Evolutionary conservation across 805 yeast species (phyloP), one percentile per base, ranked within the genome.

Genomic region (Yueomyces sp.): DNA sequence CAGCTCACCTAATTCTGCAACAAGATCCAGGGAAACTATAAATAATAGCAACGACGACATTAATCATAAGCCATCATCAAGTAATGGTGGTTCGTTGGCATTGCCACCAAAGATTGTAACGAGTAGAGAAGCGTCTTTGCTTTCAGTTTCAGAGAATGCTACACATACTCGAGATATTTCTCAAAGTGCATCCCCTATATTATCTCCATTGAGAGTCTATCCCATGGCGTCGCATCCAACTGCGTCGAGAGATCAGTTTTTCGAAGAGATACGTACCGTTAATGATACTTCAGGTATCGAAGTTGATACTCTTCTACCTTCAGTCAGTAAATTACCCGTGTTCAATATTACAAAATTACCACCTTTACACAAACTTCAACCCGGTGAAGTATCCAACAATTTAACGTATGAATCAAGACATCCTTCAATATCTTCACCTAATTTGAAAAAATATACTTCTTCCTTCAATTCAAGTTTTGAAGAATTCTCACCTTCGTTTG

Each of bases 391-490:
- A 9, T 11, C 37, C 8, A 31, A 31, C 11, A 31, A 11, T 31
- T 8, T 11, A 8, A 7, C n/a, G 5, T 34, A 9, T 2, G 37
- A 34, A 34, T 34, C 37, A 11, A 5, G 6, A 9, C 5, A 9
- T 11, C 8, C 6, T 11, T 34, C 37, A 11, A 11, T 19, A 34
- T 58, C 62, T 2, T 57, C 58, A 5, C 51, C 45, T 32, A 51
- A 54, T 42, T 48, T 48, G 28, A 57, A 57, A 40, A 56, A 53
- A 40, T 60, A 59, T 40, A 51, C 59, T 4, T 57, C 61, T 37
- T 60, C 65, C 6, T 60, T 60, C 47, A 60, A 60, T 43, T 57
- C 65, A 8, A 58, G 56, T 42, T 60, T 60, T 40, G 63, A 56
- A 11, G 58, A 53, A 40, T 43, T 49, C 28, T 60, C 64, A 8